Conservation (phyloP, 2,329 filamentous ascomycete genomes). For the Arthroderma sp. region DNA sequence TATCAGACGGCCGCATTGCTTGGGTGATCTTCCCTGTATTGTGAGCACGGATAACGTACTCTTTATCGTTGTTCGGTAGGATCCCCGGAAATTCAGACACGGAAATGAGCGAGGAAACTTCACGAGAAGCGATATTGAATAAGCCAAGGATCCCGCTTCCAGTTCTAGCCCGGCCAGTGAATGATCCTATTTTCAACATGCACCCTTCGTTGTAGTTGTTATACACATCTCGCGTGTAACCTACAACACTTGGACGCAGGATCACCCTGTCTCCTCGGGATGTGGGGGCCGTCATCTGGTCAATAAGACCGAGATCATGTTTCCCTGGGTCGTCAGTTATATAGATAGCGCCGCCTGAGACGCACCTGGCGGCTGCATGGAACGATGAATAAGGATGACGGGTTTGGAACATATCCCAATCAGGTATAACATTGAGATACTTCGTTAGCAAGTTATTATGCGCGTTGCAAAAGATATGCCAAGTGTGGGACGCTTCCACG, state of each 20-base stretch:
- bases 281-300: slow-evolving; percentile 68
- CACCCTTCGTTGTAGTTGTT: slow-evolving; percentile 59
- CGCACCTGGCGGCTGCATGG: slow-evolving; percentile 78
- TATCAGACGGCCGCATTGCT: slow-evolving; percentile 24
- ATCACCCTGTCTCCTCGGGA: slow-evolving; percentile 63
- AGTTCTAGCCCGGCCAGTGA: slow-evolving; percentile 54
- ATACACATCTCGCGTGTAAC: slow-evolving; percentile 62
- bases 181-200: slow-evolving; percentile 67
- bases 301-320: slow-evolving; percentile 63
- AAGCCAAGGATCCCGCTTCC: slow-evolving; percentile 69
- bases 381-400: slow-evolving; percentile 60
- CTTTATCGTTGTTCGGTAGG: slow-evolving; percentile 31
- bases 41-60: slow-evolving; percentile 66
- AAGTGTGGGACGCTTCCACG: slow-evolving; percentile 67
- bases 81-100: slow-evolving; percentile 64
- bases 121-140: slow-evolving; percentile 62
- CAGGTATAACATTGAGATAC: slow-evolving; percentile 75
- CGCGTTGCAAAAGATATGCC: slow-evolving; percentile 92
- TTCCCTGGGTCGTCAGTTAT: slow-evolving; percentile 82
- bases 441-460: slow-evolving; percentile 75
- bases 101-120: slow-evolving; percentile 56
- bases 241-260: slow-evolving; percentile 63
- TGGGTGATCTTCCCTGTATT: slow-evolving; percentile 48
- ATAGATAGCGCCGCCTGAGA: slow-evolving; percentile 85
- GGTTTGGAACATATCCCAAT: slow-evolving; percentile 68